Evolutionary conservation across 345 rosid species (phyloP).

Genomic region (Euclidium syriacum): DNA sequence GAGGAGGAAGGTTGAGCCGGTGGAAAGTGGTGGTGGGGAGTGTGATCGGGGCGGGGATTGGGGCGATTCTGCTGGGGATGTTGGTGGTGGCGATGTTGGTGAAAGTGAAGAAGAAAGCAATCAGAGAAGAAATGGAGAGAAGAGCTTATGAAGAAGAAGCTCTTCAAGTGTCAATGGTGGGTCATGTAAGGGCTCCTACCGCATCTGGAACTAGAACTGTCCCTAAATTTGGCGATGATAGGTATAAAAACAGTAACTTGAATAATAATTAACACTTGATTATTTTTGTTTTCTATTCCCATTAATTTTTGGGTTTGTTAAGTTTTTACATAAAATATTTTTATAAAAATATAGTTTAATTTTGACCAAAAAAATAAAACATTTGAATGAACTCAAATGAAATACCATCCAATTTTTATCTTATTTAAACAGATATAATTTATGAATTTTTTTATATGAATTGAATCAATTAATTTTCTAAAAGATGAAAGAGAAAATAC

Average conservation of each 20-base stretch:
- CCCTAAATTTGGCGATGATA: constrained; percentile 17
- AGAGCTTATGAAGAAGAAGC: constrained; percentile 38
- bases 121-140: constrained; percentile 35
- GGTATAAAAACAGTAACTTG: constrained; percentile 24
- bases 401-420: neutral
- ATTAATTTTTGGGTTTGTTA: neutral
- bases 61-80: constrained; percentile 25
- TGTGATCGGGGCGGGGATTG: constrained; percentile 28
- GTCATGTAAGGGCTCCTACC: constrained; percentile 32
- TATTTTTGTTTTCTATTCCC: neutral
- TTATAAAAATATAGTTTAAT: neutral
- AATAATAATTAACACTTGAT: constrained; percentile 7
- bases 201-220: constrained; percentile 28
- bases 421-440: too few relatives aligned
- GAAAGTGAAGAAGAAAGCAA: constrained; percentile 34
- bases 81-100: constrained; percentile 34
- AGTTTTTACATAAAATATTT: neutral
- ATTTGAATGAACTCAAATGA: neutral
- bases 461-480: too few relatives aligned
- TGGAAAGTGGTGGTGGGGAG: constrained; percentile 38
- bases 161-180: constrained; percentile 36
- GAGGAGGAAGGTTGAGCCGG: constrained; percentile 28
- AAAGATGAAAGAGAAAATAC: too few relatives aligned
- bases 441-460: too few relatives aligned
- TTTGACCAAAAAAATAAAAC: too few relatives aligned